A percentile compares a stretch with the other conserved stretches of the same genome.
These are phyloP conservation scores for Esteya vermicola DNA, from an alignment of 2,329 filamentous ascomycete species.

Conservation along the genomic window DNA sequence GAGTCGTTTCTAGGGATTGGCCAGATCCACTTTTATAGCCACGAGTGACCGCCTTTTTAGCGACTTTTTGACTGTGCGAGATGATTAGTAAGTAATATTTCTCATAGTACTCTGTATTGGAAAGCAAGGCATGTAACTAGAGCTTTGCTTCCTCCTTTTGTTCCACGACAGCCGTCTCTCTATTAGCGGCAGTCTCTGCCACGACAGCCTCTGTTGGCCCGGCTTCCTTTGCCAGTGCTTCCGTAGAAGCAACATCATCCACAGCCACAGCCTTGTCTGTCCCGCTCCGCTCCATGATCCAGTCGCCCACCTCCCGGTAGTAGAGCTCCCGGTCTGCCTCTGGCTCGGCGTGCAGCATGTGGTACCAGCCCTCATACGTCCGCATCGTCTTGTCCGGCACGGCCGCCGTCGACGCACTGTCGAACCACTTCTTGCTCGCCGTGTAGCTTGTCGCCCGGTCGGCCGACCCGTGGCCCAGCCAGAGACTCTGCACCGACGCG, in stretches of 20 bases:
- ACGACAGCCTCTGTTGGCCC: too few species aligned
- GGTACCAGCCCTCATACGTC: conserved; percentile 63
- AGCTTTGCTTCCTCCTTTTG: too few species aligned
- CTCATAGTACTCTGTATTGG: too few species aligned
- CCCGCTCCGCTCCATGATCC: conserved; percentile 40
- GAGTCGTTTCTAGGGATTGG: too few species aligned
- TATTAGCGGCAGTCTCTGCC: too few species aligned
- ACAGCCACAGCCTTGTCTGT: conserved; percentile 6
- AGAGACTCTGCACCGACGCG: conserved; percentile 46
- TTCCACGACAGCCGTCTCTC: too few species aligned
- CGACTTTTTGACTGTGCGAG: too few species aligned
- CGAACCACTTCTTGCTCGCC: conserved; percentile 50
- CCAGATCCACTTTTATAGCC: conserved; percentile 4
- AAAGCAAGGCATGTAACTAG: too few species aligned
- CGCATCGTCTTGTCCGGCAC: conserved; percentile 57
- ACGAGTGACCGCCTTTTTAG: conserved; percentile 6
- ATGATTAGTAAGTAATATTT: too few species aligned
- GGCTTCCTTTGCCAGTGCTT: too few species aligned
- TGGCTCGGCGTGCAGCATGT: conserved; percentile 53
- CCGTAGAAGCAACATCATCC: too few species aligned
- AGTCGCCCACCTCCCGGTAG: conserved; percentile 46
- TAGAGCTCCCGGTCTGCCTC: conserved; percentile 34
- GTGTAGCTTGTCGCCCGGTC: conserved; percentile 57
- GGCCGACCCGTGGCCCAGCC: conserved; percentile 61
- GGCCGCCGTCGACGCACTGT: conserved; percentile 26